phyloP scores from a whole-genome alignment of 345 rosid genomes.

The Carallia pectinifolia region DNA sequence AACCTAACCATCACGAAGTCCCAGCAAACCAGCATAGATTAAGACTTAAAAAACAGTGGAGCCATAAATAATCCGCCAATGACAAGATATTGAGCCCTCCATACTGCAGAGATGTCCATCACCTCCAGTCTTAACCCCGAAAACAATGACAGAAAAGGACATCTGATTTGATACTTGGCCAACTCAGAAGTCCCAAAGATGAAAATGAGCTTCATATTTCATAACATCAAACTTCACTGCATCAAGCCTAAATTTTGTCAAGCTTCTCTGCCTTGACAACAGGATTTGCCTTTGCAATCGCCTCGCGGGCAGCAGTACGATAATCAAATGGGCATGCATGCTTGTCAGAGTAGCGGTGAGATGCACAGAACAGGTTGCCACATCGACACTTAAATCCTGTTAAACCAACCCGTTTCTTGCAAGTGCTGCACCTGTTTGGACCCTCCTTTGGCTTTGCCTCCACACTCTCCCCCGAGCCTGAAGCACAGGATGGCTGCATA shows the following conservation, averaged over 20 bases:
- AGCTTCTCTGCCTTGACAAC: slow-evolving; percentile 61
- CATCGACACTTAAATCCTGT: slow-evolving; percentile 71
- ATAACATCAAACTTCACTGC: slow-evolving; percentile 8
- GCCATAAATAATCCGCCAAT: slow-evolving; percentile 22
- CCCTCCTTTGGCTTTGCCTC: slow-evolving; percentile 69
- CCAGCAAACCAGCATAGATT: slow-evolving; percentile 44
- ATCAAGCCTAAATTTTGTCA: slow-evolving; percentile 59
- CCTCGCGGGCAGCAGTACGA: slow-evolving; percentile 45
- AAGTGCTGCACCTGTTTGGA: slow-evolving; percentile 58
- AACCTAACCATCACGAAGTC: slow-evolving; percentile 33
- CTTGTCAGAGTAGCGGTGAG: slow-evolving; percentile 70
- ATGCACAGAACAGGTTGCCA: slow-evolving; percentile 57
- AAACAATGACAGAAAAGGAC: slow-evolving; percentile 40
- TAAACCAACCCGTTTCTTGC: slow-evolving; percentile 60
- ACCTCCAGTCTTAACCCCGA: slow-evolving; percentile 23
- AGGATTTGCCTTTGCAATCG: slow-evolving; percentile 67
- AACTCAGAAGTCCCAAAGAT: slow-evolving; percentile 25
- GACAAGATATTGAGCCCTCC: slow-evolving; percentile 41
- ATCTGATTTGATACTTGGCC: slow-evolving; percentile 30
- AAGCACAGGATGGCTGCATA: slow-evolving; percentile 38
- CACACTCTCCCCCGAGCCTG: slow-evolving; percentile 26
- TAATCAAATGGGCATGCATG: slow-evolving; percentile 68
- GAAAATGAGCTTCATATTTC: slow-evolving; percentile 30
- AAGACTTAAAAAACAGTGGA: slow-evolving; percentile 34
- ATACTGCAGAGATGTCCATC: slow-evolving; percentile 36